Evolutionary conservation across 768 basidiomycete genomes (phyloP).

Genomic region (Trametes cubensis): DNA sequence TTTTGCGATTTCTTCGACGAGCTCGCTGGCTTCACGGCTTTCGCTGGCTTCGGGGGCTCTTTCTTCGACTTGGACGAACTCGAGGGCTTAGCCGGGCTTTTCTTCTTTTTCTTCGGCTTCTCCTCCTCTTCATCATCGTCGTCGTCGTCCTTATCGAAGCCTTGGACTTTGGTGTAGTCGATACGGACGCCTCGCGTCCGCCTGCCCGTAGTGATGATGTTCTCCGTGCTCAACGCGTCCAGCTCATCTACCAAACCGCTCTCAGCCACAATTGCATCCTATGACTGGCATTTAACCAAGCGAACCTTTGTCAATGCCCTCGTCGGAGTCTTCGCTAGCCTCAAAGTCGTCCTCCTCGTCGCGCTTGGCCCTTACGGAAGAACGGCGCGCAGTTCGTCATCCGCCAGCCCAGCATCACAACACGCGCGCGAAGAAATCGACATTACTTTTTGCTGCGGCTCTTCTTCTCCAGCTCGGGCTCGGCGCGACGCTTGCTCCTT

Average conservation of each 20-base stretch:
- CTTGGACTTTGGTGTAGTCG: slow-evolving; percentile 59
- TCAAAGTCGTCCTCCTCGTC: slow-evolving; percentile 34
- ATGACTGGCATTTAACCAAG: background rate
- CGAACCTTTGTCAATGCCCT: slow-evolving; percentile 32
- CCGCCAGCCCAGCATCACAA: background rate
- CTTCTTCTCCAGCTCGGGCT: slow-evolving; percentile 37
- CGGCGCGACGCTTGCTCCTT: slow-evolving; percentile 36
- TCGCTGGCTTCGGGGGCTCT: slow-evolving; percentile 23
- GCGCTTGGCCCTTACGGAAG: slow-evolving; percentile 30
- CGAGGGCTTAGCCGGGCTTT: slow-evolving; percentile 15
- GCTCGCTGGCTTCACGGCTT: slow-evolving; percentile 22
- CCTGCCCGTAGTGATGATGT: slow-evolving; percentile 54
- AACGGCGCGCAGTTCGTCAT: slow-evolving; percentile 1
- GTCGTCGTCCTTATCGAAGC: slow-evolving; percentile 27
- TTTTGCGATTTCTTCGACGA: slow-evolving; percentile 23
- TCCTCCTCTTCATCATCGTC: slow-evolving; percentile 51
- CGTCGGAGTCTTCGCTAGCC: slow-evolving; percentile 28
- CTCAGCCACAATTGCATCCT: background rate
- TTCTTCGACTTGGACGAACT: slow-evolving; percentile 19
- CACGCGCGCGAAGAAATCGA: slow-evolving; percentile 14
- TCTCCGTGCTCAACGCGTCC: slow-evolving; percentile 62
- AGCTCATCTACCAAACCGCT: slow-evolving; percentile 26
- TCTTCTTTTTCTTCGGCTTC: slow-evolving; percentile 45
- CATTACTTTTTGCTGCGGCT: slow-evolving; percentile 37
- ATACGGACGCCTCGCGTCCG: slow-evolving; percentile 75